Percentiles rank a stretch among this genome's conserved stretches.
Conservation (phyloP, 768 basidiomycete genomes). For the Leucosporidium yakuticum region DNA sequence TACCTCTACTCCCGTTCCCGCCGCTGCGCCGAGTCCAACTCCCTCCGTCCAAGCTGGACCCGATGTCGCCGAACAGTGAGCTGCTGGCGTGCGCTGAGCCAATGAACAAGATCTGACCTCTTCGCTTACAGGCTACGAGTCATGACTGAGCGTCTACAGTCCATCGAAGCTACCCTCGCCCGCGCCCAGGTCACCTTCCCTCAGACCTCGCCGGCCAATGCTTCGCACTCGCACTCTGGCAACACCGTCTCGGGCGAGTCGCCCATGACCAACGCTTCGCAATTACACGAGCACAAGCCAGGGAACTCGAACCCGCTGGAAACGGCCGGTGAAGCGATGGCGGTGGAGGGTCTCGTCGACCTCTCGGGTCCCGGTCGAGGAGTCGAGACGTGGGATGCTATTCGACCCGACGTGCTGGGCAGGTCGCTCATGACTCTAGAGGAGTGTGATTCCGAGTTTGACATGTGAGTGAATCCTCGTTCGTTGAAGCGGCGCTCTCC, state of each 20-base stretch:
- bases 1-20: not conserved
- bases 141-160: constrained; percentile 33
- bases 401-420: constrained; percentile 20
- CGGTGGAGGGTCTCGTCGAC: constrained; percentile 31
- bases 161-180: constrained; percentile 27
- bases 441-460: constrained; percentile 26
- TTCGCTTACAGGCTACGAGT: constrained; percentile 5
- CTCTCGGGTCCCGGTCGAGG: constrained; percentile 3
- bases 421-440: constrained; percentile 17
- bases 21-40: not conserved
- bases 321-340: constrained; percentile 29
- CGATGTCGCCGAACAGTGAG: constrained; percentile 26
- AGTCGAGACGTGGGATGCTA: constrained; percentile 1
- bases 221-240: not conserved
- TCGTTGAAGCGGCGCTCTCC: not conserved
- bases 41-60: not conserved
- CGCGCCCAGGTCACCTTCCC: constrained; percentile 22
- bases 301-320: constrained; percentile 24
- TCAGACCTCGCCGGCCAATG: not conserved
- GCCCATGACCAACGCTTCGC: not conserved
- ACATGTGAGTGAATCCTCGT: constrained; percentile 6
- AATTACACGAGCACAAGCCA: not conserved
- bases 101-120: not conserved
- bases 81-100: no score
- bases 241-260: not conserved